These are phyloP conservation scores for Fraxinus sp. DNA, from an alignment of 305 asterid genomes.

Conservation along the genomic window DNA sequence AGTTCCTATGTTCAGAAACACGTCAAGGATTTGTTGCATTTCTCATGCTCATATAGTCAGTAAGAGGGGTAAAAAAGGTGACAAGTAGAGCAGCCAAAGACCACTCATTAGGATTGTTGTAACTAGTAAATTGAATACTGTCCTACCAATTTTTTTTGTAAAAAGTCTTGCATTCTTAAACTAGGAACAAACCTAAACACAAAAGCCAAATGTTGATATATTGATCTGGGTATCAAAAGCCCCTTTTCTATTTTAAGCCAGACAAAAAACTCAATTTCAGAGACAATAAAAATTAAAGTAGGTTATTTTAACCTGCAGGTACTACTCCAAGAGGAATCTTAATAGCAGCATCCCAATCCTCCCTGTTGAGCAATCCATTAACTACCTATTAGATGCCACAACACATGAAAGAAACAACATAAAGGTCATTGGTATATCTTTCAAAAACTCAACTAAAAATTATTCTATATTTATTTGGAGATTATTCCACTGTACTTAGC, in stretches of 20 bases:
- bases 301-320: conserved; percentile 70
- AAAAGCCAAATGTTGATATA: not conserved
- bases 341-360: conserved; percentile 80
- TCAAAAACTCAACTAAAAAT: not conserved
- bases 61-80: not conserved
- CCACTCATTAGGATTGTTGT: not conserved
- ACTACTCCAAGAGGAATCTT: conserved; percentile 81
- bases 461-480: not conserved
- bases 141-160: not conserved
- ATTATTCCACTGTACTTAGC: conserved; percentile 5
- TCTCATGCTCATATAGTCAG: not conserved
- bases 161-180: not conserved
- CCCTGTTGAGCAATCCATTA: conserved; percentile 87
- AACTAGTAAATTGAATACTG: not conserved
- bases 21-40: conserved; percentile 1
- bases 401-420: conserved; percentile 28
- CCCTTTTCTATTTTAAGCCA: not conserved
- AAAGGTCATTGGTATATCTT: conserved; percentile 19
- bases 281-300: not conserved
- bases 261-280: not conserved
- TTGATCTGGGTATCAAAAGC: not conserved
- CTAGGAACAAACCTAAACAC: not conserved
- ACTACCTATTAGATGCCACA: conserved; percentile 69
- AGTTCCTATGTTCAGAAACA: conserved; percentile 56
- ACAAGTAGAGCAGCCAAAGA: not conserved